These are phyloP conservation scores for Neurospora cerealis DNA, from an alignment of 495 filamentous ascomycete genomes.

Conservation along the genomic window DNA sequence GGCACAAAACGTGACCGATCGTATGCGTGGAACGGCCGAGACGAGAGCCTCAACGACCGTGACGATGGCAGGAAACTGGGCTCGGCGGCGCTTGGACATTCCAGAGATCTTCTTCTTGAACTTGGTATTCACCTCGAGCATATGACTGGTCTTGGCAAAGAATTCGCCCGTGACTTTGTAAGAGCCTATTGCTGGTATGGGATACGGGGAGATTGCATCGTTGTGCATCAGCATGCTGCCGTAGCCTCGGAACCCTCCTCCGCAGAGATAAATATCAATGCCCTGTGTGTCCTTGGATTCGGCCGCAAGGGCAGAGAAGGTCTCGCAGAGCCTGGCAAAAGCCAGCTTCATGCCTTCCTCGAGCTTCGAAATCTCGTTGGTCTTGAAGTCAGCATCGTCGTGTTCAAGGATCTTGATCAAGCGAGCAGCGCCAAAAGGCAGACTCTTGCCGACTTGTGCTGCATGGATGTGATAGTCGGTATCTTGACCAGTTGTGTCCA, in stretches of 20 bases:
- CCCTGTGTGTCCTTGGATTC: conserved; percentile 37
- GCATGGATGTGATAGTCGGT: conserved; percentile 34
- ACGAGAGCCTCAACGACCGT: conserved; percentile 65
- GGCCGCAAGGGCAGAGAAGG: conserved; percentile 36
- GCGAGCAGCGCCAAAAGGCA: conserved; percentile 85
- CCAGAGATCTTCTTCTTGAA: conserved; percentile 59
- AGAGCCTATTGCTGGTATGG: conserved; percentile 76
- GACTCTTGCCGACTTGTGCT: conserved; percentile 37
- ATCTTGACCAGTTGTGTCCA: conserved; percentile 50
- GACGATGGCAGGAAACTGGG: conserved; percentile 75
- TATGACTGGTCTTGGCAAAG: conserved; percentile 51
- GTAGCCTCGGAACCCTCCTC: conserved; percentile 86
- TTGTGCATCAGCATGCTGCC: conserved; percentile 73
- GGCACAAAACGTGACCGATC: conserved; percentile 69
- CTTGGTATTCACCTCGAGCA: conserved; percentile 45
- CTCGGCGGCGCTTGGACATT: conserved; percentile 69
- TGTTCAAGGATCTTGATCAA: conserved; percentile 51
- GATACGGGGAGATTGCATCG: conserved; percentile 61
- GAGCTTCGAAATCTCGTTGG: conserved; percentile 47
- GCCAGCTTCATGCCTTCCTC: conserved; percentile 48
- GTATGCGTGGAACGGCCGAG: conserved; percentile 58
- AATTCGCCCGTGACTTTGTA: conserved; percentile 52
- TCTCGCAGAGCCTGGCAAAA: conserved; percentile 49
- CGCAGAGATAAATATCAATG: conserved; percentile 73
- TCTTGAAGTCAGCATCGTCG: conserved; percentile 30